Evolutionary conservation across 768 basidiomycete species (phyloP).

Genomic region (Sutorius australiensis): DNA sequence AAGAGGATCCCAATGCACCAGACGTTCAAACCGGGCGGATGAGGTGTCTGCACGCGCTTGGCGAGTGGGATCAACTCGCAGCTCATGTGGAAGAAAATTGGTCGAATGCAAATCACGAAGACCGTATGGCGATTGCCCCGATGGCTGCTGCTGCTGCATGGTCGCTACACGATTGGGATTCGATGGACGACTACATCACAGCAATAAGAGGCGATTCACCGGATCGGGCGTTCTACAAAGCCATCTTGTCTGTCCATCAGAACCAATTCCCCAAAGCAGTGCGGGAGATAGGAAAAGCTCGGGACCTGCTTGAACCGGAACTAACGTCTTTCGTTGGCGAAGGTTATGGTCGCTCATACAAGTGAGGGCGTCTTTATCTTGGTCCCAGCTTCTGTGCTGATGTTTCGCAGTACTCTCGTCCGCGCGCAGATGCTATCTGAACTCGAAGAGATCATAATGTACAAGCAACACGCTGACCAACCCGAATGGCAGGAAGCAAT

Average conservation of each 20-base stretch:
- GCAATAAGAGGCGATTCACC: constrained; percentile 92
- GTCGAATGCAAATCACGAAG: constrained; percentile 76
- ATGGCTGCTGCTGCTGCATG: constrained; percentile 97
- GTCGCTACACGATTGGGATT: constrained; percentile 96
- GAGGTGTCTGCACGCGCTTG: constrained; percentile 94
- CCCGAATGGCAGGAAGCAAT: constrained; percentile 88
- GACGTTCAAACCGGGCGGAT: constrained; percentile 86
- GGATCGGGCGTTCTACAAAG: constrained; percentile 93
- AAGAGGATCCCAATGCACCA: constrained; percentile 67
- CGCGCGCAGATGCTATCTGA: constrained; percentile 98
- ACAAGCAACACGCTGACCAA: constrained; percentile 92
- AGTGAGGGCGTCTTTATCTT: constrained; percentile 48
- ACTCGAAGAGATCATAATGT: constrained; percentile 94
- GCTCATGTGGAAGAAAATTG: constrained; percentile 84
- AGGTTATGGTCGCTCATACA: constrained; percentile 95
- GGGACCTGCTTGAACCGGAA: constrained; percentile 89
- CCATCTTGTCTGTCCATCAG: constrained; percentile 93
- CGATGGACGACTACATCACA: constrained; percentile 95
- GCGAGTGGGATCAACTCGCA: constrained; percentile 94
- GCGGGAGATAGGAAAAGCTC: constrained; percentile 85
- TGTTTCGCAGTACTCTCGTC: constrained; percentile 72
- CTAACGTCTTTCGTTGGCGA: constrained; percentile 90
- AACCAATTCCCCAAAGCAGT: constrained; percentile 93
- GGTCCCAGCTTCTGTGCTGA: constrained; percentile 12
- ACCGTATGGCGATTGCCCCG: constrained; percentile 88